phyloP scores from a whole-genome alignment of 148 eudicot genomes.

The Vaccinium darrowii region DNA sequence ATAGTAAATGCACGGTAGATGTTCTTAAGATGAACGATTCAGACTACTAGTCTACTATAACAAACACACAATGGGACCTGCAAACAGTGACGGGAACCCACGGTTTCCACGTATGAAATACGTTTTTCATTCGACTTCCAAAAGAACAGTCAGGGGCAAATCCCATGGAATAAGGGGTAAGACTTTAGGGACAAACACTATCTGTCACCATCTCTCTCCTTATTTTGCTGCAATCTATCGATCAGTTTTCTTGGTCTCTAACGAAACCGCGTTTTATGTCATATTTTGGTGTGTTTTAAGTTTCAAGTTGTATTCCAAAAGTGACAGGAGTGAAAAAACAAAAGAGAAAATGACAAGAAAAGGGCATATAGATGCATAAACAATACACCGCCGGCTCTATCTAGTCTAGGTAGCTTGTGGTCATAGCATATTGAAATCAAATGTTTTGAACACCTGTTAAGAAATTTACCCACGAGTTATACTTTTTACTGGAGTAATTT shows the following conservation, averaged over 20 bases:
- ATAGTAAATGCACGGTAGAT: no score
- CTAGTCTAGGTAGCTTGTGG: background rate
- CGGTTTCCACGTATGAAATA: background rate
- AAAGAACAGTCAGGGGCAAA: background rate
- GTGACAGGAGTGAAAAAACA: background rate
- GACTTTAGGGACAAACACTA: background rate
- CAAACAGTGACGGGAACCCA: no score
- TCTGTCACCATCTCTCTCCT: background rate
- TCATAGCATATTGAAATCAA: background rate
- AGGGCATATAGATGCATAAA: background rate
- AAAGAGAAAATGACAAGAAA: background rate
- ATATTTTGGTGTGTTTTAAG: slow-evolving; percentile 1
- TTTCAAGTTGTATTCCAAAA: background rate
- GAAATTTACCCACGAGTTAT: no score
- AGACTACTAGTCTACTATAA: no score
- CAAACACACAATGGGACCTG: no score
- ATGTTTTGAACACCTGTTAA: background rate
- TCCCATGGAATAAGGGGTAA: background rate
- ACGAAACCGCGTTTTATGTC: slow-evolving; percentile 11
- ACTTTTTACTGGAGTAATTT: no score
- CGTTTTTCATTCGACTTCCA: background rate
- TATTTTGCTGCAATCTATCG: background rate
- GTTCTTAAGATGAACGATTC: no score
- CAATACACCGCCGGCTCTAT: background rate
- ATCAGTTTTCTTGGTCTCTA: background rate